Conservation (phyloP, 768 basidiomycete genomes). For the Lactarius hengduanensis region DNA sequence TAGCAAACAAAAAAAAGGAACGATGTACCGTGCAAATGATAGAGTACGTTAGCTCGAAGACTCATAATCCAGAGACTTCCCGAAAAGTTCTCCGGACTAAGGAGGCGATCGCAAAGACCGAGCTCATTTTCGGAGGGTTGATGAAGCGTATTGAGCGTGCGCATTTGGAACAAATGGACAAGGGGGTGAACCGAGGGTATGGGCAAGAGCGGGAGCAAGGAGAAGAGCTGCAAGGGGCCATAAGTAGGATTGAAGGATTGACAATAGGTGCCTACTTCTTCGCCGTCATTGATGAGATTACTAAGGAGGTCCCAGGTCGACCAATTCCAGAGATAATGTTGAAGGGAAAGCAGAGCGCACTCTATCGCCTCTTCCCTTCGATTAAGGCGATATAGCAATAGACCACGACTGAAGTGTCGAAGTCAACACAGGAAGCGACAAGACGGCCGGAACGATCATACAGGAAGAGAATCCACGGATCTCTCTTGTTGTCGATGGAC, state of each 20-base stretch:
- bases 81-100: slow-evolving; percentile 71
- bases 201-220: slow-evolving; percentile 46
- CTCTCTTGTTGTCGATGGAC: slow-evolving; percentile 49
- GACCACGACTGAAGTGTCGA: slow-evolving; percentile 58
- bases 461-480: slow-evolving; percentile 87
- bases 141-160: slow-evolving; percentile 85
- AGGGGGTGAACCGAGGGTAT: slow-evolving; percentile 53
- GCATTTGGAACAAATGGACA: slow-evolving; percentile 78
- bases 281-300: slow-evolving; percentile 27
- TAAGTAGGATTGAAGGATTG: slow-evolving; percentile 3
- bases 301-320: slow-evolving; percentile 26
- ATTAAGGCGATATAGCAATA: slow-evolving; percentile 77
- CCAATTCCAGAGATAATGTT: slow-evolving; percentile 30
- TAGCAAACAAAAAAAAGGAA: slow-evolving; percentile 16
- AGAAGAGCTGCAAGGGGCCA: slow-evolving; percentile 39
- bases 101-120: slow-evolving; percentile 73
- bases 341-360: slow-evolving; percentile 59
- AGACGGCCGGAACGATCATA: slow-evolving; percentile 33
- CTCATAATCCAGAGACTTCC: slow-evolving; percentile 84
- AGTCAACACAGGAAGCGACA: slow-evolving; percentile 14
- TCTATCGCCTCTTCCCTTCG: slow-evolving; percentile 87
- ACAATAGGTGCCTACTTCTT: slow-evolving; percentile 23
- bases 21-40: slow-evolving; percentile 78
- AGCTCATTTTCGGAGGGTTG: slow-evolving; percentile 86
- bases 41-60: slow-evolving; percentile 79